Conservation (phyloP, 2,329 filamentous ascomycete genomes). For the Biscogniauxia mediterranea region DNA sequence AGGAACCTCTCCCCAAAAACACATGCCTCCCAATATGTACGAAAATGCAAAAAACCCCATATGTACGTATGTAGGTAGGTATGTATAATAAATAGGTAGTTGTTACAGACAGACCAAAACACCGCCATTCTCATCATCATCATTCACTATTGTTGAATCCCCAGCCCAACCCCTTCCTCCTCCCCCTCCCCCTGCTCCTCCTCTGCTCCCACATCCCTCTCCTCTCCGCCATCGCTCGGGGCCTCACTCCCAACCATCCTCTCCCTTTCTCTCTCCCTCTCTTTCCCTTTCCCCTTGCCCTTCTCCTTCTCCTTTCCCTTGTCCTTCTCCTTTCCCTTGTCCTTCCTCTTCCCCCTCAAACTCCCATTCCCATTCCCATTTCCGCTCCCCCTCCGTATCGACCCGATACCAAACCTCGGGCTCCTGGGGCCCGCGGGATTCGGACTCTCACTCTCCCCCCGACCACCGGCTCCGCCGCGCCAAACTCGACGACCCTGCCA, state of each 20-base stretch:
- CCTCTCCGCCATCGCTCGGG: neutral
- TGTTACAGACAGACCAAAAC: neutral
- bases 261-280: neutral
- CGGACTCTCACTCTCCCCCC: neutral
- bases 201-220: neutral
- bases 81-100: too few species aligned
- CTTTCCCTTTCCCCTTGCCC: neutral
- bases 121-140: neutral
- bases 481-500: constrained; percentile 30
- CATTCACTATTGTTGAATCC: neutral
- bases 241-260: constrained; percentile 4
- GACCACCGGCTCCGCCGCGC: constrained; percentile 7
- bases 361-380: too few species aligned
- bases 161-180: constrained; percentile 3
- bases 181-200: constrained; percentile 1
- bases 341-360: neutral
- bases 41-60: neutral
- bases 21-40: neutral
- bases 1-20: too few species aligned
- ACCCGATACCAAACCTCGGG: neutral
- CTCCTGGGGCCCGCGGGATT: too few species aligned
- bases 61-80: too few species aligned
- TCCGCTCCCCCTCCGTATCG: neutral
- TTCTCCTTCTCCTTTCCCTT: neutral
- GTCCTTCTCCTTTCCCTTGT: neutral